These are phyloP conservation scores for Exophiala spinifera DNA, from an alignment of 2,329 filamentous ascomycete species.

Conservation along the genomic window DNA sequence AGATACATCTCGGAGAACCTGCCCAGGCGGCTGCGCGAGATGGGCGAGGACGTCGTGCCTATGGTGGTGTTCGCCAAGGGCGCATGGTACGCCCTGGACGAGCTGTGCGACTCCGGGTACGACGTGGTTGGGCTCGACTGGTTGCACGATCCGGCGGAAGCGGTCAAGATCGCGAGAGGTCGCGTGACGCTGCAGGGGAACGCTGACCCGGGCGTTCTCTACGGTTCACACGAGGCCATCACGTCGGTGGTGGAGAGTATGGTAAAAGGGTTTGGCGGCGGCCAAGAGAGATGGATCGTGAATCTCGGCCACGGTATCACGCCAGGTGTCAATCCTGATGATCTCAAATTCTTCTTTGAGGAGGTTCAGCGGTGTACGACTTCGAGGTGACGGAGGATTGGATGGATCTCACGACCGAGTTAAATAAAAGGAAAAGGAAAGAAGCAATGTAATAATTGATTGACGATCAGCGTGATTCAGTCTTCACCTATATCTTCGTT, in stretches of 20 bases:
- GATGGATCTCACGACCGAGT: not conserved
- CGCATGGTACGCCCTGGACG: conserved; percentile 89
- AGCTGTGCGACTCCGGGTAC: conserved; percentile 83
- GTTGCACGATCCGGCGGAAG: conserved; percentile 83
- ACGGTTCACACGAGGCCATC: conserved; percentile 78
- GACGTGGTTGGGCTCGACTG: conserved; percentile 93
- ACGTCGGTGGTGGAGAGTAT: conserved; percentile 79
- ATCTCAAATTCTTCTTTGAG: conserved; percentile 89
- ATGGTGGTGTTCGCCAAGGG: conserved; percentile 99
- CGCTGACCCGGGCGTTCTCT: conserved; percentile 88
- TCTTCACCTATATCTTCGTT: conserved; percentile 56
- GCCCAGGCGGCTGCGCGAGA: conserved; percentile 67
- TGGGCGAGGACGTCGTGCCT: conserved; percentile 76
- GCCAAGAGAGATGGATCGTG: conserved; percentile 91
- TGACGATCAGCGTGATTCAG: not conserved
- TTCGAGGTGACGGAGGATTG: not conserved
- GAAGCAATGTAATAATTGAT: too few species aligned
- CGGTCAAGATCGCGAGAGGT: conserved; percentile 73
- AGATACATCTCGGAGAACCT: conserved; percentile 78
- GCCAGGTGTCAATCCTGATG: conserved; percentile 88
- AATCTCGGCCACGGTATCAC: conserved; percentile 98
- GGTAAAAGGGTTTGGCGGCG: conserved; percentile 78
- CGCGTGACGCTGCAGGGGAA: conserved; percentile 88
- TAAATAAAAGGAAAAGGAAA: not conserved
- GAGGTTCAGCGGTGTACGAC: conserved; percentile 71